Evolutionary conservation across 305 asterid genomes (phyloP).

Genomic region (Ruellia speciosa): DNA sequence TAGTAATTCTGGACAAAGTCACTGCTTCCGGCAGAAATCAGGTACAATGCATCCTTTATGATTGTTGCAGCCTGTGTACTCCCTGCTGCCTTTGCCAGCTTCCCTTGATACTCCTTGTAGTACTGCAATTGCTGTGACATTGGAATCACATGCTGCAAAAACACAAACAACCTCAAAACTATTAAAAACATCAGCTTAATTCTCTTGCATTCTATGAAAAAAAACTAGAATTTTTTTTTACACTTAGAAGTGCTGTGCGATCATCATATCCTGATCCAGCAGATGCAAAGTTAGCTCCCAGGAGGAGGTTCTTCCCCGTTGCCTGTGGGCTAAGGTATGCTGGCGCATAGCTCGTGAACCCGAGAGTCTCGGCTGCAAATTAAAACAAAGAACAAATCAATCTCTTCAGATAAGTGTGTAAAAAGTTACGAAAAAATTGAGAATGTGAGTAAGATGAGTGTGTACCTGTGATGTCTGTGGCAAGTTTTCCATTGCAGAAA

Average conservation of each 20-base stretch:
- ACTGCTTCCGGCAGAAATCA: conserved; percentile 79
- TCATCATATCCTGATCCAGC: conserved; percentile 97
- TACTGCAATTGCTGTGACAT: conserved; percentile 51
- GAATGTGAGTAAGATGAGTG: neutral
- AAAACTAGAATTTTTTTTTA: neutral
- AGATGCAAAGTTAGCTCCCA: conserved; percentile 84
- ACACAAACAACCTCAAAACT: neutral
- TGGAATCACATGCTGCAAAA: conserved; percentile 56
- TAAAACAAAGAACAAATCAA: neutral
- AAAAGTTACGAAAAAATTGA: neutral
- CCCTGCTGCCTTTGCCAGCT: conserved; percentile 58
- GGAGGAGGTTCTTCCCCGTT: conserved; percentile 64
- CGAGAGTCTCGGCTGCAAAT: conserved; percentile 67
- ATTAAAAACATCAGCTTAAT: too few species aligned
- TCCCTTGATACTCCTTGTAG: conserved; percentile 66
- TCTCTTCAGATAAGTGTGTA: neutral
- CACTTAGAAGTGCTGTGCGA: conserved; percentile 4
- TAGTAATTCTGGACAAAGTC: conserved; percentile 84
- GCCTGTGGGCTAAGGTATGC: conserved; percentile 96
- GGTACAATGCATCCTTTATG: conserved; percentile 60
- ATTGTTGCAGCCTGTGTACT: conserved; percentile 40
- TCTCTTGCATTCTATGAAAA: neutral
- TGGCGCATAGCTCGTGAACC: conserved; percentile 63
- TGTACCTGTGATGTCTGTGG: conserved; percentile 84
- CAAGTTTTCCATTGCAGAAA: conserved; percentile 84